A percentile compares a stretch with the other conserved stretches of the same genome.
Evolutionary conservation across 495 filamentous ascomycete genomes (phyloP).

Genomic region (Aspergillus diversus): DNA sequence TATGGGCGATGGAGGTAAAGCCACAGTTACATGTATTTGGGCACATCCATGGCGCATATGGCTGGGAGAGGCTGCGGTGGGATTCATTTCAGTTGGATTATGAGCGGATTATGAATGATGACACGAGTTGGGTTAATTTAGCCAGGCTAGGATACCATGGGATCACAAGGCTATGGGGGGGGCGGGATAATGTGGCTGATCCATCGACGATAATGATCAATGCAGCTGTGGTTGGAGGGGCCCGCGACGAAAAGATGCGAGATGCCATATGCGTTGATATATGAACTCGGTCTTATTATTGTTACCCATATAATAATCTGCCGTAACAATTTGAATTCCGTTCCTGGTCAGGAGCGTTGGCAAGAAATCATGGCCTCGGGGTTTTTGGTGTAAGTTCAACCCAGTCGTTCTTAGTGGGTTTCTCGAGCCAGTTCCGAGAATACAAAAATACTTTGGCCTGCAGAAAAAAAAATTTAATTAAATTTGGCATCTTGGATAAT

Average conservation of each 20-base stretch:
- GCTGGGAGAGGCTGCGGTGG: constrained; percentile 61
- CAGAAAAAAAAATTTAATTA: too few species aligned
- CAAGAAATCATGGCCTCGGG: not conserved
- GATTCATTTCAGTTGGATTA: constrained; percentile 65
- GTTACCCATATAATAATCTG: not conserved
- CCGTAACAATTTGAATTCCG: not conserved
- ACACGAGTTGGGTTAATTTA: constrained; percentile 4
- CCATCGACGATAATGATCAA: constrained; percentile 7
- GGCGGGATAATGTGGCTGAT: not conserved
- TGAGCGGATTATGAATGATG: constrained; percentile 55
- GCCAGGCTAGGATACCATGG: constrained; percentile 25
- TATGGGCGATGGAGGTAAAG: constrained; percentile 54
- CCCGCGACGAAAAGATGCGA: constrained; percentile 11
- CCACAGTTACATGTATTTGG: constrained; percentile 74
- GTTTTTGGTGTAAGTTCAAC: not conserved
- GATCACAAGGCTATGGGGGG: constrained; percentile 33
- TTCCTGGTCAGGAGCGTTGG: not conserved
- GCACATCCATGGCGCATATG: constrained; percentile 67
- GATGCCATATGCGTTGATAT: constrained; percentile 12
- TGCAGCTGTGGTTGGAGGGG: constrained; percentile 11
- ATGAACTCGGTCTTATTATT: not conserved
- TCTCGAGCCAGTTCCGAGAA: too few species aligned
- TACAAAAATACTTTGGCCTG: too few species aligned
- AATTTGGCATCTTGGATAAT: too few species aligned
- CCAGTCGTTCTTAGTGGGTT: not conserved